These are phyloP conservation scores for Clonostachys chloroleuca DNA, from an alignment of 2,329 filamentous ascomycete genomes.

Conservation along the genomic window DNA sequence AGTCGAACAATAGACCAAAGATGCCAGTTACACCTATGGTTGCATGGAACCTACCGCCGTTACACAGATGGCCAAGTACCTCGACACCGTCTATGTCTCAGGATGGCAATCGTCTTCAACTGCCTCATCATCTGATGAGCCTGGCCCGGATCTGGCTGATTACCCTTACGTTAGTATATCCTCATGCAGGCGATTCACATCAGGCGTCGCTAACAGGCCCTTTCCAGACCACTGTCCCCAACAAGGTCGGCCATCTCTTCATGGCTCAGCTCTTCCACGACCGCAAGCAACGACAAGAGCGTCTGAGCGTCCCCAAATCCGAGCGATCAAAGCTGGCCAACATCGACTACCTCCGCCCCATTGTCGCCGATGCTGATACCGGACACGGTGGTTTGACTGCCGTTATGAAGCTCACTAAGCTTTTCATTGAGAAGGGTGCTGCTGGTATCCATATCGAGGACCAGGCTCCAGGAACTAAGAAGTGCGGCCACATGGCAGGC, in stretches of 20 bases:
- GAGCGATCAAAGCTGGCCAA: constrained; percentile 72
- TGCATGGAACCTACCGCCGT: constrained; percentile 98
- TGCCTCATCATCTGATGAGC: constrained; percentile 90
- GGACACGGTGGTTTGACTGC: constrained; percentile 97
- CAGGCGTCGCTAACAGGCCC: neutral
- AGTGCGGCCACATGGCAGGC: constrained; percentile 99
- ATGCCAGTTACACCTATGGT: constrained; percentile 92
- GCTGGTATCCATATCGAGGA: constrained; percentile 99
- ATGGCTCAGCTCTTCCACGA: constrained; percentile 99
- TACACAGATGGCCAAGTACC: constrained; percentile 98
- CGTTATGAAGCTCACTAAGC: constrained; percentile 98
- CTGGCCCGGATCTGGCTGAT: constrained; percentile 94
- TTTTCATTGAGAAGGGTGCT: constrained; percentile 94
- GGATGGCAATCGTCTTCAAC: constrained; percentile 99
- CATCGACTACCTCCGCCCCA: constrained; percentile 90
- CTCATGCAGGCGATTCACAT: neutral
- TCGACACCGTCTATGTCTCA: constrained; percentile 98
- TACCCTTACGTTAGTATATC: constrained; percentile 75
- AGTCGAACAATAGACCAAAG: constrained; percentile 57
- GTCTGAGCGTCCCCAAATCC: constrained; percentile 70
- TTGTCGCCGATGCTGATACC: constrained; percentile 95
- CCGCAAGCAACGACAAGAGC: constrained; percentile 96
- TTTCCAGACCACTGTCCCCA: constrained; percentile 87
- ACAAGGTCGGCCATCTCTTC: constrained; percentile 97
- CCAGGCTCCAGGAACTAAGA: constrained; percentile 97